These are phyloP conservation scores for Xanthoconium purpureum DNA, from an alignment of 768 basidiomycete genomes.

Conservation along the genomic window DNA sequence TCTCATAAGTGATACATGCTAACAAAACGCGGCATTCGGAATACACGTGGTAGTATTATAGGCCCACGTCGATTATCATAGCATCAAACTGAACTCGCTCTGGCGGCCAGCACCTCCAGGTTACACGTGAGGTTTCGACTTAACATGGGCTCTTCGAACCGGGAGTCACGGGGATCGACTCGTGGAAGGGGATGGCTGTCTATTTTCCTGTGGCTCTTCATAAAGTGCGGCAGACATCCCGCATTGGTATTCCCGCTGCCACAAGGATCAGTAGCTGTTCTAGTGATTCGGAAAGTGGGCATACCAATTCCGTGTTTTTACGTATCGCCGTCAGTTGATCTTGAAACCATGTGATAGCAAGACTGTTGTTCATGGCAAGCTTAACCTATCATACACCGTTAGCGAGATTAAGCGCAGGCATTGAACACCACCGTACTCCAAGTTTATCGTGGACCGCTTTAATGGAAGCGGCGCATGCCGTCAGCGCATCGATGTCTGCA, in stretches of 20 bases:
- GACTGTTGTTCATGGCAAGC: slow-evolving; percentile 9
- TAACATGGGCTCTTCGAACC: not conserved
- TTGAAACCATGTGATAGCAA: slow-evolving; percentile 7
- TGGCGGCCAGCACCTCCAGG: too few relatives aligned
- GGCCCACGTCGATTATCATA: too few relatives aligned
- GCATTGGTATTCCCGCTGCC: slow-evolving; percentile 12
- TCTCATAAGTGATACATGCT: not conserved
- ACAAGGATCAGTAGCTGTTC: not conserved
- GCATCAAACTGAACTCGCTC: too few relatives aligned
- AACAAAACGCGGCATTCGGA: not conserved
- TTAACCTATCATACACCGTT: slow-evolving; percentile 6
- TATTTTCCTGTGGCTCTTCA: not conserved
- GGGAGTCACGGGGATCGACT: not conserved
- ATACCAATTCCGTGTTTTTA: not conserved
- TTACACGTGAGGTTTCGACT: too few relatives aligned
- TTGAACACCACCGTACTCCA: not conserved
- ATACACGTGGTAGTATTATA: too few relatives aligned
- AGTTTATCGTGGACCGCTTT: slow-evolving; percentile 4
- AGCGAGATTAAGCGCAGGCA: not conserved
- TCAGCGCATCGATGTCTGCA: slow-evolving; percentile 7
- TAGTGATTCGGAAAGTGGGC: not conserved
- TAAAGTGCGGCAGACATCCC: not conserved
- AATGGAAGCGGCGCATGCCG: slow-evolving; percentile 10
- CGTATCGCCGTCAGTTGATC: slow-evolving; percentile 2
- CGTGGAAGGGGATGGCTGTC: not conserved